Conservation (phyloP, 176 grass and related monocot genomes). For the Oryza glaberrima region DNA sequence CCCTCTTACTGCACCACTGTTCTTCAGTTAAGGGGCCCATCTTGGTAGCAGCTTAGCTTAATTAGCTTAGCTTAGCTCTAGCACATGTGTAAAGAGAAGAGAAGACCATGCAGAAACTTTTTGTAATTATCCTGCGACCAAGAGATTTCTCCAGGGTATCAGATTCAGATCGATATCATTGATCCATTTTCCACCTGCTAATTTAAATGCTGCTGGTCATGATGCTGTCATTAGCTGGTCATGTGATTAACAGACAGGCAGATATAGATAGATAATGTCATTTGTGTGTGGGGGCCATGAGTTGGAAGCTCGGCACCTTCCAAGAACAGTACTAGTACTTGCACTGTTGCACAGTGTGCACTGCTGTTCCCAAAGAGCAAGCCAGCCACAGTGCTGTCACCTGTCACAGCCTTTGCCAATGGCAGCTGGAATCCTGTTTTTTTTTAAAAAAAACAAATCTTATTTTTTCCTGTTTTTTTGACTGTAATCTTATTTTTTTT, state of each 20-base stretch:
- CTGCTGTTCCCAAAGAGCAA: conserved; percentile 39
- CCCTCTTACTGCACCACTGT: no score
- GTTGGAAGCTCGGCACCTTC: conserved; percentile 54
- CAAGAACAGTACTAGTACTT: conserved; percentile 28
- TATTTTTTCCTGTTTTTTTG: no score
- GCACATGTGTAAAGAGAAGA: neutral
- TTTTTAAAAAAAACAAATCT: neutral
- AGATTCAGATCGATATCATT: conserved; percentile 9
- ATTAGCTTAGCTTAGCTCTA: neutral
- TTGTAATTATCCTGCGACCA: neutral
- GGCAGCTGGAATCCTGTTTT: neutral
- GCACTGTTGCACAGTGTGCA: conserved; percentile 21
- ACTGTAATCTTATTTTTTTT: neutral
- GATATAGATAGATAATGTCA: no score
- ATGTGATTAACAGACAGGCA: neutral
- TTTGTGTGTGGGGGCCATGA: conserved; percentile 23
- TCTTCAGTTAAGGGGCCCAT: no score
- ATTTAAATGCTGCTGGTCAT: neutral
- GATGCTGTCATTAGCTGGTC: conserved; percentile 1
- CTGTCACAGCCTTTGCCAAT: conserved; percentile 24
- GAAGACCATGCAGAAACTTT: neutral
- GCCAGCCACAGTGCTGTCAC: conserved; percentile 20
- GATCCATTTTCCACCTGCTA: neutral
- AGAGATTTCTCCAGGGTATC: conserved; percentile 37
- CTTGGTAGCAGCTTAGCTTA: neutral